Conservation (phyloP, 306 rosid genomes). For the Ormosia semicastrata region DNA sequence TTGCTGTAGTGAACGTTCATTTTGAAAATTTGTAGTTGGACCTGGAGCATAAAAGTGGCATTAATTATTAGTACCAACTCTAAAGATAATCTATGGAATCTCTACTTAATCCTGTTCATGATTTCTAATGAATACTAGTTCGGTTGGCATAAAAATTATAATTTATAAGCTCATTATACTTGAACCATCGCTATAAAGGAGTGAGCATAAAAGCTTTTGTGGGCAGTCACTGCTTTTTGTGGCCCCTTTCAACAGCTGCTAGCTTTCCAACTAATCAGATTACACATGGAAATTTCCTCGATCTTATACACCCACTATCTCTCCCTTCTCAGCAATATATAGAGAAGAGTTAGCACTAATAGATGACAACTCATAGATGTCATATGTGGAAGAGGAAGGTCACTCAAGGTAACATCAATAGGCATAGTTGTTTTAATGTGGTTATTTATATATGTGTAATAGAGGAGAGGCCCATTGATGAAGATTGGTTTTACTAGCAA, state of each 20-base stretch:
- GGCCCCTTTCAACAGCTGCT: constrained; percentile 43
- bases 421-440: constrained; percentile 1
- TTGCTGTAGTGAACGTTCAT: background rate
- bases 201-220: constrained; percentile 8
- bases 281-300: constrained; percentile 32
- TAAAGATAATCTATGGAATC: constrained; percentile 24
- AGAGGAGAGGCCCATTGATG: background rate
- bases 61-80: constrained; percentile 30
- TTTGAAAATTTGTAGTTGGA: constrained; percentile 29
- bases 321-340: constrained; percentile 4
- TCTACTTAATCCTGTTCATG: constrained; percentile 37
- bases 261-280: constrained; percentile 58
- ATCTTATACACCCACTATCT: background rate
- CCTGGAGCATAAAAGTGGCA: background rate
- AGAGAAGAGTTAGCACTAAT: constrained; percentile 19
- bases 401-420: constrained; percentile 20
- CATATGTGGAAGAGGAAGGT: constrained; percentile 2
- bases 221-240: constrained; percentile 22
- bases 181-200: constrained; percentile 75
- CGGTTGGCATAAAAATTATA: constrained; percentile 30
- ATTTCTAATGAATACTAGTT: constrained; percentile 36
- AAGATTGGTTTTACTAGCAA: constrained; percentile 3
- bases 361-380: constrained; percentile 7
- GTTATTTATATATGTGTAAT: background rate
- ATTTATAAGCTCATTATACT: constrained; percentile 31